Evolutionary conservation across 2,329 filamentous ascomycete genomes (phyloP).

Genomic region (Scedosporium aurantiacum): DNA sequence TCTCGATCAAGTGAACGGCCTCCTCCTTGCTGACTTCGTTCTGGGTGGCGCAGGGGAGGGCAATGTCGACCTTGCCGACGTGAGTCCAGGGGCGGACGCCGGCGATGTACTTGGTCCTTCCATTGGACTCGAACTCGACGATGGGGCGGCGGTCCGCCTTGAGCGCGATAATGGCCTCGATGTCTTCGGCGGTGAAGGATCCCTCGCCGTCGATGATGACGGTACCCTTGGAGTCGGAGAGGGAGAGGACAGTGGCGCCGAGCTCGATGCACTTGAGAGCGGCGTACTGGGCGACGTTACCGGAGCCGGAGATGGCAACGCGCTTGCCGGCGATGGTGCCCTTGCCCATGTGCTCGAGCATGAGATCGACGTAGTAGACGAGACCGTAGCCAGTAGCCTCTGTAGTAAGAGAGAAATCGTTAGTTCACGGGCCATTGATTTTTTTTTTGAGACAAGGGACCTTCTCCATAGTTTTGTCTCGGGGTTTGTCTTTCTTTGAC

Average conservation of each 20-base stretch:
- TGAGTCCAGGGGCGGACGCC: constrained; percentile 87
- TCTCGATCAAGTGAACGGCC: constrained; percentile 67
- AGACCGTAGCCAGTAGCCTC: constrained; percentile 96
- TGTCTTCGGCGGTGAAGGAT: constrained; percentile 67
- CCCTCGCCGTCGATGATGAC: constrained; percentile 63
- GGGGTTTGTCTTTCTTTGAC: background rate
- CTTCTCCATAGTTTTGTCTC: too few species aligned
- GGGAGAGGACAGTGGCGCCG: constrained; percentile 80
- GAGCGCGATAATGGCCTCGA: constrained; percentile 68
- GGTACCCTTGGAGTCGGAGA: constrained; percentile 84
- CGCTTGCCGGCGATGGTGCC: constrained; percentile 84
- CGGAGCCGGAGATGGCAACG: constrained; percentile 90
- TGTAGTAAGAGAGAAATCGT: constrained; percentile 12
- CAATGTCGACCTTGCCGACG: constrained; percentile 81
- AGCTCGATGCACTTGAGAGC: constrained; percentile 95
- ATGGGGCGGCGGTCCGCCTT: constrained; percentile 83
- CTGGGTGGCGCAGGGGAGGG: constrained; percentile 87
- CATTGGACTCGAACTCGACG: constrained; percentile 54
- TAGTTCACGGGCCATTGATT: background rate
- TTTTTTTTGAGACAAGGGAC: too few species aligned
- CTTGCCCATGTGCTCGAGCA: constrained; percentile 83
- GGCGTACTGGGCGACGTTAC: constrained; percentile 96
- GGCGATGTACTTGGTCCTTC: constrained; percentile 74
- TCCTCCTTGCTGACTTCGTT: constrained; percentile 94
- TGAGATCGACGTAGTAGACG: constrained; percentile 92